These are phyloP conservation scores for Macrolepiota fuliginosa DNA, from an alignment of 768 basidiomycete genomes.

Conservation along the genomic window DNA sequence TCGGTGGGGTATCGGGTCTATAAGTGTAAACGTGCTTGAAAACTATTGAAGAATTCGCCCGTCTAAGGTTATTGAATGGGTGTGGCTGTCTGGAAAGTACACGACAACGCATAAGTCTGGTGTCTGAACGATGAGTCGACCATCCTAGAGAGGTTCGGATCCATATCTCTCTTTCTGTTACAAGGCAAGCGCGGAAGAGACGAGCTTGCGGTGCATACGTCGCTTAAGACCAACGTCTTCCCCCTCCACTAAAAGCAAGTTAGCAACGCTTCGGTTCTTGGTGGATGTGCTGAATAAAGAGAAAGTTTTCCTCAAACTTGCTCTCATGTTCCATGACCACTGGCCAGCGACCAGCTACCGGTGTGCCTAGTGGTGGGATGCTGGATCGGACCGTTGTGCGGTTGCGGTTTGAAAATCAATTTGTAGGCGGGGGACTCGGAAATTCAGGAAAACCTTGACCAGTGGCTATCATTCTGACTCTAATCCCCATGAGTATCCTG, in stretches of 20 bases:
- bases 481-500: too few species aligned
- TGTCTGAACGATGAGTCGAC: slow-evolving; percentile 16
- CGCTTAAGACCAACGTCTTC: slow-evolving; percentile 12
- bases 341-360: too few species aligned
- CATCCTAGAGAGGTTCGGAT: background rate
- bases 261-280: slow-evolving; percentile 17
- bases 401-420: too few species aligned
- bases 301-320: slow-evolving; percentile 17
- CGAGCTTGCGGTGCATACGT: slow-evolving; percentile 13
- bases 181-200: slow-evolving; percentile 15
- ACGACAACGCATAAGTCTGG: slow-evolving; percentile 6
- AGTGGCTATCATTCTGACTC: too few species aligned
- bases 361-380: too few species aligned
- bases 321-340: slow-evolving; percentile 12
- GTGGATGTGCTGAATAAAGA: slow-evolving; percentile 15
- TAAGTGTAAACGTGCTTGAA: background rate
- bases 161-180: background rate
- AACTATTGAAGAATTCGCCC: background rate
- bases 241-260: slow-evolving; percentile 17
- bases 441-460: too few species aligned
- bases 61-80: slow-evolving; percentile 15
- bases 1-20: slow-evolving; percentile 14
- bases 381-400: too few species aligned
- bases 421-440: too few species aligned
- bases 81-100: slow-evolving; percentile 16